A percentile compares a stretch with the other conserved stretches of the same genome.
These are phyloP conservation scores for Truncatella angustata DNA, from an alignment of 2,329 filamentous ascomycete species.

Conservation along the genomic window DNA sequence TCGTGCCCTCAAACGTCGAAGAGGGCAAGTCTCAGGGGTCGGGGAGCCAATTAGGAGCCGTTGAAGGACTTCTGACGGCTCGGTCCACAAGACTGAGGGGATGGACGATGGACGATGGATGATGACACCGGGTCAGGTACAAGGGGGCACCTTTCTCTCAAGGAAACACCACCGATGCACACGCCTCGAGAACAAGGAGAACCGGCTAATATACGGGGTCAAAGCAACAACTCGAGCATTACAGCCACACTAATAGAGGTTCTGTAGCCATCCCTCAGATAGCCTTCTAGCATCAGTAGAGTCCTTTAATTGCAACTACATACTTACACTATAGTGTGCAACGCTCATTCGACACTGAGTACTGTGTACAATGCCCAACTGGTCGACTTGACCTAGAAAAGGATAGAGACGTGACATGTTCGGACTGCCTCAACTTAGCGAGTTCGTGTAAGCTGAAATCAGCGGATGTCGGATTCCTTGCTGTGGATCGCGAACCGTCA, in stretches of 20 bases:
- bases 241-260: conserved; percentile 1
- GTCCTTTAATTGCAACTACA: background rate
- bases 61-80: background rate
- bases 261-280: too few species aligned
- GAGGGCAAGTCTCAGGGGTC: conserved; percentile 9
- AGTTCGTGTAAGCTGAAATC: background rate
- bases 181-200: conserved; percentile 1
- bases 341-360: too few species aligned
- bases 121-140: conserved; percentile 1
- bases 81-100: conserved; percentile 4
- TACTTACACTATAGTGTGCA: background rate
- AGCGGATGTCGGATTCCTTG: conserved; percentile 1
- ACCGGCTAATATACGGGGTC: background rate
- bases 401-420: background rate
- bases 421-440: background rate
- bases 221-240: background rate
- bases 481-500: conserved; percentile 2
- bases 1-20: conserved; percentile 4
- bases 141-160: background rate
- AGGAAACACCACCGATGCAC: background rate
- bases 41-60: conserved; percentile 4
- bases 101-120: background rate
- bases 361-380: too few species aligned
- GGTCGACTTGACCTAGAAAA: background rate
- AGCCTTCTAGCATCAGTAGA: too few species aligned